Evolutionary conservation across 1,284 basidiomycete genomes (phyloP).

Genomic region (Takashimella koratensis): DNA sequence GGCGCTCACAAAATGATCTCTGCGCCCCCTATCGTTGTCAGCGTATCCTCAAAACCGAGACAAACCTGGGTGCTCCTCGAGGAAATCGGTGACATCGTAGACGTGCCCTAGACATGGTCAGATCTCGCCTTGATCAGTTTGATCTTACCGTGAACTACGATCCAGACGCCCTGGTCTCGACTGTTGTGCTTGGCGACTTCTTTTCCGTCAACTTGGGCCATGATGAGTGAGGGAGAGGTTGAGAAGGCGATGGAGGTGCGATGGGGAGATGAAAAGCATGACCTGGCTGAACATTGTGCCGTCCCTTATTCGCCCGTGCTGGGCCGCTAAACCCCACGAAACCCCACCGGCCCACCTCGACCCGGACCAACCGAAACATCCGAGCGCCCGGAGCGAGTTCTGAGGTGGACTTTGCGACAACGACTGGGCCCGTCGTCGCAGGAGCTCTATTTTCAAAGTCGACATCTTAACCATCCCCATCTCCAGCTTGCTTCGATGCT

Average conservation of each 20-base stretch:
- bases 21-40: slow-evolving; percentile 53
- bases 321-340: too few relatives aligned
- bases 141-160: slow-evolving; percentile 72
- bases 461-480: too few relatives aligned
- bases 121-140: not conserved
- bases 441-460: too few relatives aligned
- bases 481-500: too few relatives aligned
- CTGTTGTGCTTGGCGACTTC: slow-evolving; percentile 47
- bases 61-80: slow-evolving; percentile 65
- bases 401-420: too few relatives aligned
- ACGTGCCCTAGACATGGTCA: slow-evolving; percentile 54
- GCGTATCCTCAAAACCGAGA: not conserved
- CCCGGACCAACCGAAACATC: too few relatives aligned
- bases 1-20: slow-evolving; percentile 55
- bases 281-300: not conserved
- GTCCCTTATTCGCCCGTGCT: too few relatives aligned
- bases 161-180: slow-evolving; percentile 68
- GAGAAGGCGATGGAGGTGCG: not conserved
- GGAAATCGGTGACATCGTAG: slow-evolving; percentile 73
- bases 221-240: slow-evolving; percentile 4
- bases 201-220: slow-evolving; percentile 38
- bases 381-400: too few relatives aligned
- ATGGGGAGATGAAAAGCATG: not conserved
- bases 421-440: too few relatives aligned
- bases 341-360: too few relatives aligned